phyloP scores from a whole-genome alignment of 1,284 basidiomycete genomes.

The Puccinia hordei region DNA sequence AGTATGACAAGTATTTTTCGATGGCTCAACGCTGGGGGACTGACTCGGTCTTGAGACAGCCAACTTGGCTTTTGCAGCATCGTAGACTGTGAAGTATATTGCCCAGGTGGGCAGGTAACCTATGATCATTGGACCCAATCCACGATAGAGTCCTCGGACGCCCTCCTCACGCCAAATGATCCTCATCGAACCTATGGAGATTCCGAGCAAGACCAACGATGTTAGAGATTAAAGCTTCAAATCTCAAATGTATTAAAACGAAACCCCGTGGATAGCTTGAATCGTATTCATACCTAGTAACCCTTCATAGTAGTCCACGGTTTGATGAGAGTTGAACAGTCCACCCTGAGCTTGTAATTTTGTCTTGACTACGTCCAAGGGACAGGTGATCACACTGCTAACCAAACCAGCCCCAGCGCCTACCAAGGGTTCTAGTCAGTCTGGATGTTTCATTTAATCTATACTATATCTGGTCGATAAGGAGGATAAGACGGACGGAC shows the following conservation, averaged over 20 bases:
- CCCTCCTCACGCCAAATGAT: conserved; percentile 75
- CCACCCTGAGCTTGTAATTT: conserved; percentile 81
- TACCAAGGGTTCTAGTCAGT: not conserved
- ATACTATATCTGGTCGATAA: not conserved
- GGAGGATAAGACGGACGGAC: conserved; percentile 32
- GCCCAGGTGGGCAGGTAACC: conserved; percentile 97
- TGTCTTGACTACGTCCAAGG: conserved; percentile 96
- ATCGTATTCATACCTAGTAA: conserved; percentile 54
- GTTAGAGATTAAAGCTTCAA: conserved; percentile 52
- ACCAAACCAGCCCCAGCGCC: conserved; percentile 74
- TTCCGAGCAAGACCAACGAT: not conserved
- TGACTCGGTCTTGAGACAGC: conserved; percentile 64
- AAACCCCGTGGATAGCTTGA: too few species aligned
- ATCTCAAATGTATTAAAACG: too few species aligned
- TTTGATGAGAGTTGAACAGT: conserved; percentile 49
- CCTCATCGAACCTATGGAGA: conserved; percentile 72
- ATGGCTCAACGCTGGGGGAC: conserved; percentile 28
- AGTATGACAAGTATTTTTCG: conserved; percentile 34
- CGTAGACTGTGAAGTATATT: conserved; percentile 96
- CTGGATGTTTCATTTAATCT: not conserved
- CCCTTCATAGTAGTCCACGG: conserved; percentile 47
- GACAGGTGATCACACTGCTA: conserved; percentile 90
- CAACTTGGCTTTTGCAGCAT: conserved; percentile 80
- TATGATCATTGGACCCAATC: conserved; percentile 88
- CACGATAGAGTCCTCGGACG: conserved; percentile 82